Evolutionary conservation across 169 alveolate genomes (phyloP).

Genomic region (Eimeria sp.): DNA sequence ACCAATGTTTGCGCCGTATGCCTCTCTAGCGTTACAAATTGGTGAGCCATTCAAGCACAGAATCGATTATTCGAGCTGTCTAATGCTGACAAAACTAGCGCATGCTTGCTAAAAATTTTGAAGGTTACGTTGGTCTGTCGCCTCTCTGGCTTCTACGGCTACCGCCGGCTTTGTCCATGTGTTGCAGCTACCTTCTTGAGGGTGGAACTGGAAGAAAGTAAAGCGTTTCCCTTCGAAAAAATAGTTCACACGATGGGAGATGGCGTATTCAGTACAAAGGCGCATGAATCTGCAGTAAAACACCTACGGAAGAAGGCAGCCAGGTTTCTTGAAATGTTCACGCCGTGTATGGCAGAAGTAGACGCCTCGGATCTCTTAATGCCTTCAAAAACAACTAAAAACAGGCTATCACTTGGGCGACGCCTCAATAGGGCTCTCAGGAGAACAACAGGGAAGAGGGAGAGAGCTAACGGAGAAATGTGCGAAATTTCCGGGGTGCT

Average conservation of each 20-base stretch:
- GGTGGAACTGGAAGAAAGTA: conserved; percentile 65
- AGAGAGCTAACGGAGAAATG: neutral
- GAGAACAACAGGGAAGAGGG: conserved; percentile 2
- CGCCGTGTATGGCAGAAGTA: conserved; percentile 33
- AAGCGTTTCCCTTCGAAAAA: conserved; percentile 35
- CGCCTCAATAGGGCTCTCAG: neutral
- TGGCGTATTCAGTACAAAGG: conserved; percentile 16
- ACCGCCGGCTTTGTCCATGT: neutral
- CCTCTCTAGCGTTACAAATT: conserved; percentile 51
- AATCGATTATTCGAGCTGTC: neutral
- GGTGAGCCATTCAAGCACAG: neutral
- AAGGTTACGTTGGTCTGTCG: neutral
- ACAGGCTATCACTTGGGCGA: neutral
- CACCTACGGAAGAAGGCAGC: conserved; percentile 18
- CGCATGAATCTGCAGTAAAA: neutral
- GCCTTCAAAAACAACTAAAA: neutral
- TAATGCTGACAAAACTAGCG: too few relatives aligned
- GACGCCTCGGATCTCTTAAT: conserved; percentile 33
- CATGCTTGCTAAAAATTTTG: neutral
- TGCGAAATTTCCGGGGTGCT: conserved; percentile 46
- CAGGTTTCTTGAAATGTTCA: neutral
- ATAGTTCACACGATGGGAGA: conserved; percentile 60
- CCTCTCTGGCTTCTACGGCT: neutral
- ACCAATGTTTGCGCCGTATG: conserved; percentile 27
- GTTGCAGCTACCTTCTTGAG: conserved; percentile 53